Evolutionary conservation across 352 stramenopile species (phyloP), one percentile per base, ranked within the genome.

Genomic region (Thalassiosira sp.): DNA sequence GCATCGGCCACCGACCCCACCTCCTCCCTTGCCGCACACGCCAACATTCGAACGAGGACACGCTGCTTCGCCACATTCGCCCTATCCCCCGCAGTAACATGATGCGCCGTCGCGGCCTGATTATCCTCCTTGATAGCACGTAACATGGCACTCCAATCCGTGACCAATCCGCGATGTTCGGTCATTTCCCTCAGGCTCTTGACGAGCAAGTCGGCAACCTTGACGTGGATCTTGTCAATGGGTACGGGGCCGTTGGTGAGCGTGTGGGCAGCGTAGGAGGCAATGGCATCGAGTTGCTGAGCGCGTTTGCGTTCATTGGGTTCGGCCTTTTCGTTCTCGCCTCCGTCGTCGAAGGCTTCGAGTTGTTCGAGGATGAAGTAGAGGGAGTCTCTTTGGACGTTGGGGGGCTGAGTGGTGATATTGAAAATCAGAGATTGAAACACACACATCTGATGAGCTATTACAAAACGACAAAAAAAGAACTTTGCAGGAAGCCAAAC

Each of bases 281-380:
- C 82, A 67, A 89, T 70, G 3, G 72, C 70, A 57, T 85, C 72
- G 37, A 91, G 70, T 28, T 77, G 74, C 35, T 86, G 71, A 18
- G 78, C 67, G 45, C 71, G 56, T 37, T 80, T 80, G 6, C 62
- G 65, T 49, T 80, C 71, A 20, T 48, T 61, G n/a, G 45, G 51
- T 31, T 22, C 59, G 11, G 58, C 59, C 15, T 46, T 63, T 20
- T 78, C 68, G 11, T 77, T 72, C 43, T 84, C 69, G 5, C 57
- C 70, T n/a, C 79, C 82, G 18, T 71, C 62, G 52, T 93, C 87
- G 69, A 93, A 93, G 15, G 79, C 72, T 64, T 93, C 89, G 3
- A 93, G 58, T 63, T 93, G 86, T 74, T 91, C 86, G 2, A 93
- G 56, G 28, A 93, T 74, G 56, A 94, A 92, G 20, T 89, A 84